Evolutionary conservation across 495 filamentous ascomycete genomes (phyloP).

Genomic region (Penicillium lividum): DNA sequence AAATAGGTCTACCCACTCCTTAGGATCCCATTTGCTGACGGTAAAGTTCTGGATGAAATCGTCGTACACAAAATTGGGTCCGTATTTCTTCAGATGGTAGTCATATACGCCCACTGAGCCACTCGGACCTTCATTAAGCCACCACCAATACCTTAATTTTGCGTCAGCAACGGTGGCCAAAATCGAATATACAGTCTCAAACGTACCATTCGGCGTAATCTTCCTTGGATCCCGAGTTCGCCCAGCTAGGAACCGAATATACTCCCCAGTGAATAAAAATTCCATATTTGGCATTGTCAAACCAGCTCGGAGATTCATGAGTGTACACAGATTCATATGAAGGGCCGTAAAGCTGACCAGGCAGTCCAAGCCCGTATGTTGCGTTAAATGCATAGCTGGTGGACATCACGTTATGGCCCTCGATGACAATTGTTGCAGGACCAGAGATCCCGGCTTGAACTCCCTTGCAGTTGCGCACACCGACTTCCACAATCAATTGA

Average conservation of each 20-base stretch:
- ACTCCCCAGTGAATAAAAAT: conserved; percentile 61
- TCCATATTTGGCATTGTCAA: conserved; percentile 51
- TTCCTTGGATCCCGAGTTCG: conserved; percentile 49
- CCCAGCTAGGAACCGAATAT: conserved; percentile 57
- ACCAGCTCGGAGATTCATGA: conserved; percentile 57
- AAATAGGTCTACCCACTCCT: conserved; percentile 59
- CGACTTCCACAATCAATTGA: conserved; percentile 49
- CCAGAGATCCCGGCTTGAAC: conserved; percentile 16
- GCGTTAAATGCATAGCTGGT: conserved; percentile 33
- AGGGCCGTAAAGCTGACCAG: conserved; percentile 23
- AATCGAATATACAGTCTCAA: background rate
- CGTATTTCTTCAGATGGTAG: conserved; percentile 53
- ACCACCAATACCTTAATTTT: conserved; percentile 38
- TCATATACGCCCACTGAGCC: conserved; percentile 40
- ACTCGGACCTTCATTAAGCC: conserved; percentile 33
- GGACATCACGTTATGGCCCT: conserved; percentile 25
- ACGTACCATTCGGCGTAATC: conserved; percentile 55
- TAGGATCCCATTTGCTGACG: conserved; percentile 46
- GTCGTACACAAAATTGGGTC: conserved; percentile 52
- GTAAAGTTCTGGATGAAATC: conserved; percentile 58
- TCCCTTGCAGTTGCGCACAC: conserved; percentile 34
- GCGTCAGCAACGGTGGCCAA: background rate
- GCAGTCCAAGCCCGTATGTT: conserved; percentile 30
- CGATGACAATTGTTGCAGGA: conserved; percentile 30
- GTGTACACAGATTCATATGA: conserved; percentile 40